Evolutionary conservation across 192 early-diverging fungal species (phyloP).

Genomic region (Phycomyces blakesleeanus): DNA sequence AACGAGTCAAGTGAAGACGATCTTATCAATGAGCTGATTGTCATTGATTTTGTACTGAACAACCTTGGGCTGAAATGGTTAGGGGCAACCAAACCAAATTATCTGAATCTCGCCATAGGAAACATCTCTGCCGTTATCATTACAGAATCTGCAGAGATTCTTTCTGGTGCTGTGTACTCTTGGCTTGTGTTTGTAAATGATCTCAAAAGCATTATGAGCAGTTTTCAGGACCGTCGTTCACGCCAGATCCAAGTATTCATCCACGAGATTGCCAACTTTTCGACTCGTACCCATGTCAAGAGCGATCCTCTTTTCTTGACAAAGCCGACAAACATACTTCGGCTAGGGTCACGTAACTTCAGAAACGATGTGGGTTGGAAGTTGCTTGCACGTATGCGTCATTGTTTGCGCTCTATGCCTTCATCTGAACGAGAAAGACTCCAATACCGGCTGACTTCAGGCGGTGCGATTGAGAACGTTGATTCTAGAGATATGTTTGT

Average conservation of each 20-base stretch:
- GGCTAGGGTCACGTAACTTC: slow-evolving; percentile 56
- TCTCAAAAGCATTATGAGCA: slow-evolving; percentile 43
- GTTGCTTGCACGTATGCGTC: slow-evolving; percentile 59
- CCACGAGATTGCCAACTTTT: slow-evolving; percentile 48
- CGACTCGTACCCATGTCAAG: slow-evolving; percentile 30
- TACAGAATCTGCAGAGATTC: slow-evolving; percentile 68
- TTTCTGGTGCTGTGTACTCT: slow-evolving; percentile 61
- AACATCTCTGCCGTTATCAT: slow-evolving; percentile 53
- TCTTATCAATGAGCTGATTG: slow-evolving; percentile 41
- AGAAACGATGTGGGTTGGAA: slow-evolving; percentile 77
- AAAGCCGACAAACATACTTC: slow-evolving; percentile 56
- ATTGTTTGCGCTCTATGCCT: slow-evolving; percentile 51
- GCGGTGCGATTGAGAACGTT: slow-evolving; percentile 26
- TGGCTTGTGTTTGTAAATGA: slow-evolving; percentile 65
- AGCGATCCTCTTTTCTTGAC: slow-evolving; percentile 69
- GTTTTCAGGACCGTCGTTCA: slow-evolving; percentile 44
- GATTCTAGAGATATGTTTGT: slow-evolving; percentile 45
- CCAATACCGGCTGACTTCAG: slow-evolving; percentile 41
- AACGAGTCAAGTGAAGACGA: slow-evolving; percentile 32
- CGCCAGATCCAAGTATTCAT: slow-evolving; percentile 57
- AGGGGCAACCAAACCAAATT: slow-evolving; percentile 45
- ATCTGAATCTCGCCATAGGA: slow-evolving; percentile 40
- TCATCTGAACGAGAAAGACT: slow-evolving; percentile 28
- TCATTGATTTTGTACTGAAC: slow-evolving; percentile 44
- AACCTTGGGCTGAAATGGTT: slow-evolving; percentile 45